A percentile compares a stretch with the other conserved stretches of the same genome.
Evolutionary conservation across 805 yeast genomes (phyloP).

Genomic region (Starmera dryadoides): DNA sequence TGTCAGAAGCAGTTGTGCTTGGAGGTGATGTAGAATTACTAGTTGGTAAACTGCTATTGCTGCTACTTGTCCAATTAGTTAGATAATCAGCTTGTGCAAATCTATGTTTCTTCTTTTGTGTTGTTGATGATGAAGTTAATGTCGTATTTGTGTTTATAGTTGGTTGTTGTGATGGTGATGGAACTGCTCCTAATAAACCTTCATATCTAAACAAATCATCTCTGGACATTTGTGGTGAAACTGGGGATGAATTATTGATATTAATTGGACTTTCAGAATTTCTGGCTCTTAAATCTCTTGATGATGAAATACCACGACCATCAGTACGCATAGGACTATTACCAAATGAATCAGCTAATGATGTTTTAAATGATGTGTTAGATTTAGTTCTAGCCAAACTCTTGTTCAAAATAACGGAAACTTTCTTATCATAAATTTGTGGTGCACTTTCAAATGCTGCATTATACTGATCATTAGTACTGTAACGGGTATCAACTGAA

Average conservation of each 20-base stretch:
- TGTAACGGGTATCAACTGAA: constrained; percentile 57
- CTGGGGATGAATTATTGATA: constrained; percentile 17
- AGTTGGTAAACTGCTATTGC: constrained; percentile 20
- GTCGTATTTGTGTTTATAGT: too few species aligned
- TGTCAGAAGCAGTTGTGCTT: background rate
- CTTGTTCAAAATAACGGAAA: constrained; percentile 63
- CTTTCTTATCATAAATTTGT: constrained; percentile 72
- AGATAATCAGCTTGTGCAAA: constrained; percentile 15
- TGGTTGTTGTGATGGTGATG: too few species aligned
- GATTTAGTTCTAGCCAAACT: constrained; percentile 71
- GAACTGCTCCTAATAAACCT: constrained; percentile 17
- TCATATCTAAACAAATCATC: constrained; percentile 42
- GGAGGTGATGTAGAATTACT: background rate
- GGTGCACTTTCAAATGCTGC: constrained; percentile 67
- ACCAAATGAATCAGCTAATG: constrained; percentile 61
- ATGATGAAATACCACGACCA: constrained; percentile 17
- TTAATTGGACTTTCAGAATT: constrained; percentile 9
- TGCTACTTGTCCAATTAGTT: constrained; percentile 9
- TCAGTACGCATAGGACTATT: constrained; percentile 20
- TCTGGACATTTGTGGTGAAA: constrained; percentile 22
- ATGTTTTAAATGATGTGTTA: constrained; percentile 68
- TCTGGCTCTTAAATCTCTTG: constrained; percentile 8
- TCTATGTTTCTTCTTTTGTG: constrained; percentile 11
- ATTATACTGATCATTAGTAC: constrained; percentile 34
- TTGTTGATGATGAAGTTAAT: too few species aligned